These are phyloP conservation scores for Paramecium octaurelia DNA, from an alignment of 73 alveolate genomes.

Conservation along the genomic window DNA sequence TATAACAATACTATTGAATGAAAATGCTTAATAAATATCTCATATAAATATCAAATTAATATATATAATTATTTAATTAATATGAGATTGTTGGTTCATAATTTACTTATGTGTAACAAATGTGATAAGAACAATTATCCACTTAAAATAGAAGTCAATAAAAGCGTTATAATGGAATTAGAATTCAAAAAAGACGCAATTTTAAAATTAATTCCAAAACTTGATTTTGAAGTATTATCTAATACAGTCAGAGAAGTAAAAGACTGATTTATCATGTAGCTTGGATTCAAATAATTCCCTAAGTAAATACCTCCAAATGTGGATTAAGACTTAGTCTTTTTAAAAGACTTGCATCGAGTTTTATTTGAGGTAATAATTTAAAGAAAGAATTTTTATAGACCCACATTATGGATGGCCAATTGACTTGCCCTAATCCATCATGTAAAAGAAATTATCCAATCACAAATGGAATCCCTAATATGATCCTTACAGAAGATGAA, in stretches of 20 bases:
- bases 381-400: neutral
- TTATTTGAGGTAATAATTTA: constrained; percentile 52
- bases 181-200: constrained; percentile 62
- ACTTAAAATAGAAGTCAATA: constrained; percentile 18
- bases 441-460: constrained; percentile 66
- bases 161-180: constrained; percentile 15
- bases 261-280: neutral
- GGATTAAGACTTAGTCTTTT: neutral
- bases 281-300: constrained; percentile 39
- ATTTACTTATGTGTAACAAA: constrained; percentile 63
- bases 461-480: constrained; percentile 66
- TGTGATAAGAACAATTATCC: constrained; percentile 58
- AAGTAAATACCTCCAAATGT: constrained; percentile 17
- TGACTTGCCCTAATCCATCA: constrained; percentile 54
- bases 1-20: neutral
- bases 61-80: neutral
- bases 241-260: constrained; percentile 31
- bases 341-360: constrained; percentile 49
- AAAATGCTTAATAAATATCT: neutral
- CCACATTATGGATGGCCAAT: constrained; percentile 33
- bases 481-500: constrained; percentile 62
- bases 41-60: neutral
- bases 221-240: constrained; percentile 55
- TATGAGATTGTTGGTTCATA: constrained; percentile 67
- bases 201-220: constrained; percentile 48